These are phyloP conservation scores for Podospora tetraspora DNA, from an alignment of 495 filamentous ascomycete species.

Conservation along the genomic window DNA sequence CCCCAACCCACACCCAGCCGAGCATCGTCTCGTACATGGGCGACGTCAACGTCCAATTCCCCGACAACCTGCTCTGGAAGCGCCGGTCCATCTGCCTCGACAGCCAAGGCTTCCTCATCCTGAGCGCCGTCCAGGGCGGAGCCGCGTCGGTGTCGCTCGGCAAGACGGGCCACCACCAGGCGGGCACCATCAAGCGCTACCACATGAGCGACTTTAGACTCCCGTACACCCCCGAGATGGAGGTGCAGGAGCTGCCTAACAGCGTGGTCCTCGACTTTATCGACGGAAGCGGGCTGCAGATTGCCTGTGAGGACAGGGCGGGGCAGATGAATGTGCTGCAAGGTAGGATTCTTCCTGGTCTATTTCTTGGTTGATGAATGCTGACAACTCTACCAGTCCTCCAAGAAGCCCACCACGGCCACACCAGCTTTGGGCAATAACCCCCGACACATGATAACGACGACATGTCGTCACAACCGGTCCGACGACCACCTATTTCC, in stretches of 20 bases:
- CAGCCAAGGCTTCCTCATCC: slow-evolving; percentile 66
- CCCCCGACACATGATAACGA: not conserved
- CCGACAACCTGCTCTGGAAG: slow-evolving; percentile 89
- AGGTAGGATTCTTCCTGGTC: slow-evolving; percentile 47
- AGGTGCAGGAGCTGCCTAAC: slow-evolving; percentile 81
- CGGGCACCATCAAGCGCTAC: slow-evolving; percentile 58
- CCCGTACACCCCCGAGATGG: slow-evolving; percentile 78
- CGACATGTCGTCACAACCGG: not conserved
- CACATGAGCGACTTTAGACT: slow-evolving; percentile 73
- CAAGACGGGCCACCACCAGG: slow-evolving; percentile 43
- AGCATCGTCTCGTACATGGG: slow-evolving; percentile 61
- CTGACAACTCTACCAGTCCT: slow-evolving; percentile 33
- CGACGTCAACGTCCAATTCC: slow-evolving; percentile 90
- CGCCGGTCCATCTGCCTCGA: slow-evolving; percentile 76
- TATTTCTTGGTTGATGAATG: not conserved
- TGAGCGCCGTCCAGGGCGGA: slow-evolving; percentile 51
- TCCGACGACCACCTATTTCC: slow-evolving; percentile 11
- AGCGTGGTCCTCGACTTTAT: slow-evolving; percentile 79
- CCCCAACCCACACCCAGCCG: slow-evolving; percentile 27
- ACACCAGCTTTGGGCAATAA: slow-evolving; percentile 37
- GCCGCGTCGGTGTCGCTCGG: slow-evolving; percentile 33
- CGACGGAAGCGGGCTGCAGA: slow-evolving; percentile 77
- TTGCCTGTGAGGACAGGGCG: slow-evolving; percentile 73
- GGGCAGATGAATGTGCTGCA: slow-evolving; percentile 64
- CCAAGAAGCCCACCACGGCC: slow-evolving; percentile 44